Conservation (phyloP, 805 yeast species). For the Citeromyces matritensis region DNA sequence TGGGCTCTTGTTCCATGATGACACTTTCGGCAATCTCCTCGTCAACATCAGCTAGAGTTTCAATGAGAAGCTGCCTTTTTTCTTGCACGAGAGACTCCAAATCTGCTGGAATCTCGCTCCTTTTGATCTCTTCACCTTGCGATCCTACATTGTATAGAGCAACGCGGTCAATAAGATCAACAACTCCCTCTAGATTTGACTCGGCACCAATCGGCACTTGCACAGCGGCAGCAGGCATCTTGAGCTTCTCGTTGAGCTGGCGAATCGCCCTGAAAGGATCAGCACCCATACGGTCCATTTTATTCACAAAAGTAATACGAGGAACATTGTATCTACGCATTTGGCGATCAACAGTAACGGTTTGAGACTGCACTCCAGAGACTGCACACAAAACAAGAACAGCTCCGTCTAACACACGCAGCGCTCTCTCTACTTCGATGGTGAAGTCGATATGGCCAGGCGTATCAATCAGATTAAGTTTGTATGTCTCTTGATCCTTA, state of each 20-base stretch:
- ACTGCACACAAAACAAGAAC: slow-evolving; percentile 98
- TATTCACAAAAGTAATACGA: slow-evolving; percentile 87
- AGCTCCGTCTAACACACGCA: slow-evolving; percentile 96
- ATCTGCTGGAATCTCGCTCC: slow-evolving; percentile 61
- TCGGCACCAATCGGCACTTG: slow-evolving; percentile 98
- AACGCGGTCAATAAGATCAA: slow-evolving; percentile 78
- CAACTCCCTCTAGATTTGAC: slow-evolving; percentile 71
- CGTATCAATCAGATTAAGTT: slow-evolving; percentile 91
- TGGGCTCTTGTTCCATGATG: slow-evolving; percentile 82
- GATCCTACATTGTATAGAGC: slow-evolving; percentile 81
- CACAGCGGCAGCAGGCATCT: slow-evolving; percentile 91
- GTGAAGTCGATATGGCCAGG: slow-evolving; percentile 99
- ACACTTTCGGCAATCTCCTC: slow-evolving; percentile 92
- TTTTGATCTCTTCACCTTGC: slow-evolving; percentile 74
- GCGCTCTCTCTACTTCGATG: slow-evolving; percentile 97
- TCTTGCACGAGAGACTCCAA: slow-evolving; percentile 76
- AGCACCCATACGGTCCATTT: slow-evolving; percentile 99
- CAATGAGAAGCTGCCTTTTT: slow-evolving; percentile 74
- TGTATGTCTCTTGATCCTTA: slow-evolving; percentile 51
- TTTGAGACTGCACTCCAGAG: slow-evolving; percentile 95
- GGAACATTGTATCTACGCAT: slow-evolving; percentile 98
- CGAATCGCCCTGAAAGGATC: slow-evolving; percentile 93
- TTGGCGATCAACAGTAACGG: slow-evolving; percentile 97
- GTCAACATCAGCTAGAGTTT: slow-evolving; percentile 94
- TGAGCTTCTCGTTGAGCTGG: slow-evolving; percentile 76